Percentiles rank a stretch among this genome's conserved stretches.
phyloP scores from a whole-genome alignment of 2,329 filamentous ascomycete species.

The Reticulascus tulasneorum region DNA sequence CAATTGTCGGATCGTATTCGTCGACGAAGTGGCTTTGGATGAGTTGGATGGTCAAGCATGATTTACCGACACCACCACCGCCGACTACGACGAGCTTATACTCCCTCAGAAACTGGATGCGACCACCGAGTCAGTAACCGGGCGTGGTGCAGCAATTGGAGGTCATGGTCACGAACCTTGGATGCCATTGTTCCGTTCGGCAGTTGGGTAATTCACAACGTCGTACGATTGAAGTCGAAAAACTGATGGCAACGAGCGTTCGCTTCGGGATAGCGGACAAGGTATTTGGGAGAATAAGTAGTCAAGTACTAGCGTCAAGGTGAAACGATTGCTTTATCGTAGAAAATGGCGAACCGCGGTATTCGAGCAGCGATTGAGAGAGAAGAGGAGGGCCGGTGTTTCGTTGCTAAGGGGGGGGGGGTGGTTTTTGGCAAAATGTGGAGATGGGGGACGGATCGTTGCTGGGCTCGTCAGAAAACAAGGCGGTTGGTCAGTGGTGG shows the following conservation, averaged over 20 bases:
- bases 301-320: no score
- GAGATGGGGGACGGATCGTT: slow-evolving; percentile 13
- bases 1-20: slow-evolving; percentile 98
- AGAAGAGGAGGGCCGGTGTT: slow-evolving; percentile 15
- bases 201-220: no score
- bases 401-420: slow-evolving; percentile 15
- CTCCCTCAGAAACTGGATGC: slow-evolving; percentile 72
- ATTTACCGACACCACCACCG: slow-evolving; percentile 98
- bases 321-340: slow-evolving; percentile 14
- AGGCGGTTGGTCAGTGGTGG: no score
- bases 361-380: slow-evolving; percentile 15
- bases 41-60: slow-evolving; percentile 96
- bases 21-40: slow-evolving; percentile 97
- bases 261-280: no score
- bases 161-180: slow-evolving; percentile 25
- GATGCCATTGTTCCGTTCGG: slow-evolving; percentile 38
- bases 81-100: slow-evolving; percentile 97
- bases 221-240: background rate
- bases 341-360: slow-evolving; percentile 14
- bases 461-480: no score
- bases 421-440: slow-evolving; percentile 14
- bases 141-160: background rate
- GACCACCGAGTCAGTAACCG: slow-evolving; percentile 15
- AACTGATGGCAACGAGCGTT: background rate
- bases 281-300: no score